A percentile compares a stretch with the other conserved stretches of the same genome.
These are phyloP conservation scores for Colletotrichum sp. DNA, from an alignment of 2,329 filamentous ascomycete genomes.

Conservation along the genomic window DNA sequence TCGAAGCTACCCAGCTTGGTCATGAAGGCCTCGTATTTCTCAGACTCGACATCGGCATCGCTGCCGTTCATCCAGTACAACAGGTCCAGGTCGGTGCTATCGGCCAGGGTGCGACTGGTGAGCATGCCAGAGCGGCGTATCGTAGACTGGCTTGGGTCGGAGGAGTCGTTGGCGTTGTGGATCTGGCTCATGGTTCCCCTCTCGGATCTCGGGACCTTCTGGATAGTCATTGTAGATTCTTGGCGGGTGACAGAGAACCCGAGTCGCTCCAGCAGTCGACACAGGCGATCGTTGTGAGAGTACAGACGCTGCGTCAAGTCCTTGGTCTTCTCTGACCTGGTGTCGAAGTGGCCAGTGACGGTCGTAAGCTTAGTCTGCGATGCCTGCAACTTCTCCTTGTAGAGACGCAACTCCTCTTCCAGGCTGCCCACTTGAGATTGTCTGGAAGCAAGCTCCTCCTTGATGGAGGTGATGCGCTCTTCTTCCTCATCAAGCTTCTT, in stretches of 20 bases:
- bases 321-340: slow-evolving; percentile 75
- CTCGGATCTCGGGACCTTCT: slow-evolving; percentile 70
- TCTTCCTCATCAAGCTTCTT: slow-evolving; percentile 80
- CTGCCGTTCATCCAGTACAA: slow-evolving; percentile 82
- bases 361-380: slow-evolving; percentile 57
- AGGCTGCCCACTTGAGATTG: slow-evolving; percentile 78
- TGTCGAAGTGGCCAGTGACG: slow-evolving; percentile 65
- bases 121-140: slow-evolving; percentile 59
- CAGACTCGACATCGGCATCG: slow-evolving; percentile 69
- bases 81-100: slow-evolving; percentile 72
- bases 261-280: slow-evolving; percentile 81
- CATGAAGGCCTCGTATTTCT: slow-evolving; percentile 78
- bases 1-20: slow-evolving; percentile 79
- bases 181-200: slow-evolving; percentile 47
- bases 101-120: slow-evolving; percentile 59
- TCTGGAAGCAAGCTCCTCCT: slow-evolving; percentile 74
- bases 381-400: slow-evolving; percentile 68
- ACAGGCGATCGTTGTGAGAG: slow-evolving; percentile 83
- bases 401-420: slow-evolving; percentile 75
- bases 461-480: slow-evolving; percentile 68
- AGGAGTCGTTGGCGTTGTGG: slow-evolving; percentile 63
- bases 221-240: slow-evolving; percentile 74
- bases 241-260: slow-evolving; percentile 83
- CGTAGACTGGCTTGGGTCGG: slow-evolving; percentile 53
- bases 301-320: slow-evolving; percentile 86